A percentile compares a stretch with the other conserved stretches of the same genome.
Evolutionary conservation across 306 rosid species (phyloP).

Genomic region (Vigna angularis): DNA sequence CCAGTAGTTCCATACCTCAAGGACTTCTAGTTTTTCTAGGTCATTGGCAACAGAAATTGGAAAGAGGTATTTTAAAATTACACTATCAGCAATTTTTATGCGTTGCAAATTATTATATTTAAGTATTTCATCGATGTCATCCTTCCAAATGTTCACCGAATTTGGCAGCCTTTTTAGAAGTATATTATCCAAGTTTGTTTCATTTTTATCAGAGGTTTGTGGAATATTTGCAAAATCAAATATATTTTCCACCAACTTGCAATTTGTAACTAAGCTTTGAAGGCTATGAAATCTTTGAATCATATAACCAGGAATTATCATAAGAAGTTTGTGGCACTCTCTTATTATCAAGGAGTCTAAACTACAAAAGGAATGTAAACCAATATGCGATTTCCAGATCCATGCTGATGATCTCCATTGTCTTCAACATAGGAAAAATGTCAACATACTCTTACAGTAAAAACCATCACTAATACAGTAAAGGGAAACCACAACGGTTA

Average conservation of each 20-base stretch:
- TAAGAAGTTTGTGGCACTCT: constrained; percentile 31
- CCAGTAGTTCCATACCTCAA: no score
- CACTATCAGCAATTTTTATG: accelerated
- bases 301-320: constrained; percentile 16
- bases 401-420: background rate
- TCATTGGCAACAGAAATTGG: no score
- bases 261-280: constrained; percentile 2
- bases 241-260: constrained; percentile 24
- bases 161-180: background rate
- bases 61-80: background rate
- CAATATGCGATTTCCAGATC: constrained; percentile 22
- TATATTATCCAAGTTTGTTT: constrained; percentile 2
- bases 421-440: constrained; percentile 35
- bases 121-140: background rate
- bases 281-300: constrained; percentile 8
- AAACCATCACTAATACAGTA: no score
- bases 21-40: no score
- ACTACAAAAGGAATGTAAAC: constrained; percentile 11
- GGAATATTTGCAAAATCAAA: constrained; percentile 16
- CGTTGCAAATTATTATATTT: background rate
- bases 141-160: constrained; percentile 38
- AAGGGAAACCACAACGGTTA: no score
- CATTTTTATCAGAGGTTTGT: background rate
- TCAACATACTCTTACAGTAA: background rate
- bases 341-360: background rate